Percentiles rank a stretch among this genome's conserved stretches.
Conservation (phyloP, 768 basidiomycete species). For the Amanita rimosa region DNA sequence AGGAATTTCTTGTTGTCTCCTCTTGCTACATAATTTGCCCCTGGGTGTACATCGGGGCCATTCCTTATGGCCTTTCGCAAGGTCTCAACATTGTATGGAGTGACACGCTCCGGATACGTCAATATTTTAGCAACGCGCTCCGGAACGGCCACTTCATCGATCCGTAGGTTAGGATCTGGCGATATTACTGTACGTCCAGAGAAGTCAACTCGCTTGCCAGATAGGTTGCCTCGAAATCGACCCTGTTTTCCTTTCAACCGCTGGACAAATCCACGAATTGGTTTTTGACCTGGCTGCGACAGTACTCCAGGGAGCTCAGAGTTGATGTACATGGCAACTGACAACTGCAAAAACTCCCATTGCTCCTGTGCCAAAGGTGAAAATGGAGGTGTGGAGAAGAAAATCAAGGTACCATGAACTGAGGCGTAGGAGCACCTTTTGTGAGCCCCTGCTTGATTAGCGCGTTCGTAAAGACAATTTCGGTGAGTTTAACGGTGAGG, state of each 20-base stretch:
- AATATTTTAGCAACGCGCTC: constrained; percentile 90
- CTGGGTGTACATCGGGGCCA: constrained; percentile 85
- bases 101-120: constrained; percentile 95
- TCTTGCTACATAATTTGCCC: constrained; percentile 86
- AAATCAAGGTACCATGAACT: constrained; percentile 63
- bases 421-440: constrained; percentile 79
- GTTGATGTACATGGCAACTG: constrained; percentile 97
- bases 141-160: constrained; percentile 97
- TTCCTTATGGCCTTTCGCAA: constrained; percentile 75
- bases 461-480: constrained; percentile 92
- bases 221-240: constrained; percentile 95
- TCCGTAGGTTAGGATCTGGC: constrained; percentile 96
- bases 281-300: constrained; percentile 79
- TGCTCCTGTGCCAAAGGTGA: constrained; percentile 51
- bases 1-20: constrained; percentile 85
- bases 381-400: not conserved
- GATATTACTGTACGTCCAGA: constrained; percentile 98
- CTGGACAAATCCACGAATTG: constrained; percentile 95
- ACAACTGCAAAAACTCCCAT: constrained; percentile 95
- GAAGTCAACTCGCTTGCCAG: constrained; percentile 98
- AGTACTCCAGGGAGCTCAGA: constrained; percentile 93
- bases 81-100: constrained; percentile 73
- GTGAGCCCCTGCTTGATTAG: constrained; percentile 83
- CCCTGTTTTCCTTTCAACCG: constrained; percentile 98
- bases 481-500: constrained; percentile 91